Percentiles rank a stretch among this genome's conserved stretches.
Conservation (phyloP, 2,329 filamentous ascomycete genomes). For the Pseudonectria foliicola region DNA sequence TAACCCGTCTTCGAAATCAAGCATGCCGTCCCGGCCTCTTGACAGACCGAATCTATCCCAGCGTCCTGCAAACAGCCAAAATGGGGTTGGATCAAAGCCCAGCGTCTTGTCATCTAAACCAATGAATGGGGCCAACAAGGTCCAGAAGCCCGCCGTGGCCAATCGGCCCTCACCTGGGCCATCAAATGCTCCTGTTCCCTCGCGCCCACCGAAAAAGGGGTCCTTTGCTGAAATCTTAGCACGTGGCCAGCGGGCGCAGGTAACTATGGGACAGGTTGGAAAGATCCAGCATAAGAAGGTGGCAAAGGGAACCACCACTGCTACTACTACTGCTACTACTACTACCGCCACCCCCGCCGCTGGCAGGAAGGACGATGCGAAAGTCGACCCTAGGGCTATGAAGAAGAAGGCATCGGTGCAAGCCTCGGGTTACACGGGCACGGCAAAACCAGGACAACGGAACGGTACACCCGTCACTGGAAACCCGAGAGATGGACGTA, state of each 20-base stretch:
- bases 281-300: slow-evolving; percentile 70
- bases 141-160: slow-evolving; percentile 18
- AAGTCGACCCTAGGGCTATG: slow-evolving; percentile 12
- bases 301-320: slow-evolving; percentile 47
- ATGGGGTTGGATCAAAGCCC: slow-evolving; percentile 10
- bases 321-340: slow-evolving; percentile 19
- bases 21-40: slow-evolving; percentile 17
- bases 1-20: slow-evolving; percentile 11
- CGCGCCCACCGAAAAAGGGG: slow-evolving; percentile 58
- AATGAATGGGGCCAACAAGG: slow-evolving; percentile 16
- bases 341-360: slow-evolving; percentile 1
- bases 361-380: slow-evolving; percentile 45
- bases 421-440: slow-evolving; percentile 25
- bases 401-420: slow-evolving; percentile 17
- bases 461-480: slow-evolving; percentile 19
- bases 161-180: slow-evolving; percentile 18
- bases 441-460: slow-evolving; percentile 22
- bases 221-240: slow-evolving; percentile 70
- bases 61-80: slow-evolving; percentile 13
- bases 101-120: slow-evolving; percentile 19
- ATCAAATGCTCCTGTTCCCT: slow-evolving; percentile 32
- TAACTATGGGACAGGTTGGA: slow-evolving; percentile 53
- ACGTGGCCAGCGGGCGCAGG: slow-evolving; percentile 60
- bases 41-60: slow-evolving; percentile 19
- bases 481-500: slow-evolving; percentile 14